Evolutionary conservation across 805 yeast species (phyloP), one percentile per base, ranked within the genome.

Genomic region (Groenewaldozyma salmanticensis): DNA sequence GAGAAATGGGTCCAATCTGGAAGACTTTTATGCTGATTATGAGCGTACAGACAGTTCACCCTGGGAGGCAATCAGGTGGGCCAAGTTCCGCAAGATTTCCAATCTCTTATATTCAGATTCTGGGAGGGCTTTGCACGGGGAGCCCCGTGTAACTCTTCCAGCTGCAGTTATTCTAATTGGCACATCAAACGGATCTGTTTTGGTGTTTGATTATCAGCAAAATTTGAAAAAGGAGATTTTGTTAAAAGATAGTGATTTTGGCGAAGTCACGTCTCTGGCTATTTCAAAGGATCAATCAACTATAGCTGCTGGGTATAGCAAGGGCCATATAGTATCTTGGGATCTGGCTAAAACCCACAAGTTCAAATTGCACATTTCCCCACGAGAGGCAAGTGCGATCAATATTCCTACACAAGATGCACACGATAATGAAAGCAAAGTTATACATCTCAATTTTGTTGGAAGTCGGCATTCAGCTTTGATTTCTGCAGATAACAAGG

Each of bases 261-360:
- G 80, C 0, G 50, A 68, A 0, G 75, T 85, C 1, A 69, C 81
- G 0, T 45, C 74, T 2, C 52, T 87, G 19, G 66, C 75, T 0
- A 60, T 81, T 11, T 79, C 92, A 0, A 62, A 73, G 4, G 95
- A 88, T 55, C 80, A 83, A 1, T 67, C 81, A 0, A 73, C 70
- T 51, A 47, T 86, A 2, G 85, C 81, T 0, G 80, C 77, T 0
- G 94, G 95, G 1, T 76, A 71, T 48, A 64, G 67, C 4, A 61
- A 68, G 18, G 97, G 96, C 0, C 66, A 65, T 40, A 68, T 88
- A 2, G 62, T 70, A 21, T 50, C 83, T 1, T 90, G 95, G 94
- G 78, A 82, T 46, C 50, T 80, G 21, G 48, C 55, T 11, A 59
- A 55, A 22, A 58, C 56, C 19, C 42, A 38, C 33, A 51, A 42